Evolutionary conservation across 345 rosid species (phyloP), one percentile per base, ranked within the genome.

Genomic region (Euphorbia tirucalli): DNA sequence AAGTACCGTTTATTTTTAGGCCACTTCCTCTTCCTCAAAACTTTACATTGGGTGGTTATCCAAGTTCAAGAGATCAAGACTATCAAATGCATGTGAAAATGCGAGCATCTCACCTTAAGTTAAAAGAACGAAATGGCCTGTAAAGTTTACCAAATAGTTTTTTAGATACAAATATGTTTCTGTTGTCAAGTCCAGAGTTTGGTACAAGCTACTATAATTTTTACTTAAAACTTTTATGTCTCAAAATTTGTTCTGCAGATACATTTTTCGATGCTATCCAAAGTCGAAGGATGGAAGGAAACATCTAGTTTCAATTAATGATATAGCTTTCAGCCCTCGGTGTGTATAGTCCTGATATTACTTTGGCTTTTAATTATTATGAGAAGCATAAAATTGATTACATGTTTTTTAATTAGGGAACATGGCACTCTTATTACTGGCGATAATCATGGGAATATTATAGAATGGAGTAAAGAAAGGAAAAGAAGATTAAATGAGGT

Each of bases 401-500:
- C 21, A 4, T 62, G 31, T 41, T 79, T 74, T 74, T 69, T 10
- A 49, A 77, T 71, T 75, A 89, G 98, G 73, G 73, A 71, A 43
- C 66, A 74, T 64, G 91, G 88, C 70, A 67, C 84, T 74, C 88
- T 93, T 78, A 80, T 86, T 50, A 89, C 96, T 19, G 96, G 97
- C 16, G 97, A 93, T 75, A 86, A 81, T 61, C 89, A 88, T 68
- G 98, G 98, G 24, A 81, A 85, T 46, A 83, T 89, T 30, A 79
- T 66, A 28, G 81, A 78, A 68, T 93, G 98, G 98, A 85, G 91
- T 68, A 84, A 87, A 48, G 82, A 78, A 77, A 87, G 82, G 63
- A 91, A 77, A 81, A 86, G 81, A 87, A 89, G 86, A 80, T 74
- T 88, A 68, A 70, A 71, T 21, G 97, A 93, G 94, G 97, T 93